Evolutionary conservation across 2,329 filamentous ascomycete species (phyloP), one percentile per base, ranked within the genome.

Genomic region (Hypomyces perniciosus): DNA sequence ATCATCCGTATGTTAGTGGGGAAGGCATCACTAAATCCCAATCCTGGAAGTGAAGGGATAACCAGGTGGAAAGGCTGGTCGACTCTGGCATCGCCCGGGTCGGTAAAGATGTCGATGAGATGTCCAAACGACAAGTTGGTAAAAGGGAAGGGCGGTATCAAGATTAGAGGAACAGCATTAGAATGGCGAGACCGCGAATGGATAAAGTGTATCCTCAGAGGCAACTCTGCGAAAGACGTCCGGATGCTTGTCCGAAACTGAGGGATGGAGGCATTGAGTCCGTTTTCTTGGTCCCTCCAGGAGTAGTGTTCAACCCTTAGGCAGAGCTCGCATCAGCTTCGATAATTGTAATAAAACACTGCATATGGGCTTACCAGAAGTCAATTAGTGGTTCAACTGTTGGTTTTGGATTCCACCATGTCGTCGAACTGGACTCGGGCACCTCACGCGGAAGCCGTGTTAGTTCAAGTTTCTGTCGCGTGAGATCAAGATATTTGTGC

Each of bases 11-110:
- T 67, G 44, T 75, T 74, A 49, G 72, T 71, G 1, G 72, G 69
- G 37, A 84, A 71, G 2, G 81, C 71, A 62, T 86, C 83, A 62
- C 83, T 85, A 60, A 87, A 88, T 12, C 82, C 84, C 42, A 85
- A 70, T 0, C 83, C 84, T 0, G 84, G 83, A 20, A 87, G 73
- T 40, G 80, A 81, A 1, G 84, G 84, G 20, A 80, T 78, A 20
- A 88, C 75, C n/a, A 87, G 62, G 59, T 87, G 80, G 59, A 87
- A 88, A 1, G 81, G 73, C 53, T 79, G 77, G 13, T 66, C 59
- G 39, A 60, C 58, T 48, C 64, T 59, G 57, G 67, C 63, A 65
- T 74, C 70, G 8, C 76, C 67, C 2, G 81, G 80, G 26, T 80
- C 69, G 4, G 76, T 77, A 40, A 86, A 69, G 4, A 71, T 68